Percentiles rank a stretch among this genome's conserved stretches.
Conservation (phyloP, 139 green algal species). For the Micractinium sp. region DNA sequence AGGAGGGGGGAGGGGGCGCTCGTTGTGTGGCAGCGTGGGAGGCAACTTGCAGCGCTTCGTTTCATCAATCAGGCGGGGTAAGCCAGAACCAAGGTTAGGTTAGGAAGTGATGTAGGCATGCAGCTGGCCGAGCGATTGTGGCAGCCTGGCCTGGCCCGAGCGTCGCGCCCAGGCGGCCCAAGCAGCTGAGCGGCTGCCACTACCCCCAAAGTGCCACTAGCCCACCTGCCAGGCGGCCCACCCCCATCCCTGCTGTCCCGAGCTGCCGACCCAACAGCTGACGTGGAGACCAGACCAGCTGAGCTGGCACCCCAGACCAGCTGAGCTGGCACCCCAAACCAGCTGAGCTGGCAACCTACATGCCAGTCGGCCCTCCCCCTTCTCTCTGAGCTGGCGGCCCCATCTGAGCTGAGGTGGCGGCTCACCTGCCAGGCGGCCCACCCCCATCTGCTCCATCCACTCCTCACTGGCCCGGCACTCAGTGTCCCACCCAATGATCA, state of each 20-base stretch:
- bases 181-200: too few species aligned
- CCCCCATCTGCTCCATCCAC: conserved; percentile 64
- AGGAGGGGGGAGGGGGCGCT: too few species aligned
- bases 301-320: neutral
- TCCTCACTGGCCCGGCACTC: conserved; percentile 54
- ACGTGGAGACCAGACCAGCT: neutral
- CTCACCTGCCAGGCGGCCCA: conserved; percentile 47
- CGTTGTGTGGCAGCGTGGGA: too few species aligned
- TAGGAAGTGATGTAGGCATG: too few species aligned
- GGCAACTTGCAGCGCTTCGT: too few species aligned
- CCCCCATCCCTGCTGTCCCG: conserved; percentile 63
- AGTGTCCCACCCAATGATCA: conserved; percentile 71
- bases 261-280: neutral
- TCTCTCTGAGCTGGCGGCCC: neutral
- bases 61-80: too few species aligned
- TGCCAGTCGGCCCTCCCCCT: neutral
- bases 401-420: neutral
- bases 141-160: too few species aligned
- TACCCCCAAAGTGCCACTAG: too few species aligned
- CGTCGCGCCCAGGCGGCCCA: too few species aligned
- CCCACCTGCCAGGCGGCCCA: conserved; percentile 46
- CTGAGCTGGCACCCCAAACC: neutral
- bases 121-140: too few species aligned
- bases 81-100: too few species aligned
- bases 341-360: neutral